These are phyloP conservation scores for Trichoderma hamatum DNA, from an alignment of 2,329 filamentous ascomycete genomes.

Conservation along the genomic window DNA sequence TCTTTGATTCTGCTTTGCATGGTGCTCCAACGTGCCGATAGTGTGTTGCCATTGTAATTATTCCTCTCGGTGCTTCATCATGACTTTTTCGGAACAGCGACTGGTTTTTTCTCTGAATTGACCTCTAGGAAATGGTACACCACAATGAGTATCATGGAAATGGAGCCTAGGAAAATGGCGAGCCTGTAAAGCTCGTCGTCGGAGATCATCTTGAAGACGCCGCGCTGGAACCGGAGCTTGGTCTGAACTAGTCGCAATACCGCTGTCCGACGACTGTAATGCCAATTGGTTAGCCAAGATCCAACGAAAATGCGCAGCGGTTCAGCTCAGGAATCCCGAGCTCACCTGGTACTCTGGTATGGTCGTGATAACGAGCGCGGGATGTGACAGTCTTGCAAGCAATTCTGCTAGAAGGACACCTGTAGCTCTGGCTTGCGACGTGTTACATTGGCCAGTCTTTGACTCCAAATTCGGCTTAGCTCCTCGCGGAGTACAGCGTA, in stretches of 20 bases:
- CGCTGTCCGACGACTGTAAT: slow-evolving; percentile 7
- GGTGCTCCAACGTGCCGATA: neutral
- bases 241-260: slow-evolving; percentile 10
- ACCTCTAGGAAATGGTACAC: slow-evolving; percentile 96
- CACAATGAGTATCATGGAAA: slow-evolving; percentile 89
- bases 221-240: slow-evolving; percentile 8
- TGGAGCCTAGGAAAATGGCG: slow-evolving; percentile 88
- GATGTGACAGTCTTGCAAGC: neutral
- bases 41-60: neutral
- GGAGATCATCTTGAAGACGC: slow-evolving; percentile 76
- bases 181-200: slow-evolving; percentile 89
- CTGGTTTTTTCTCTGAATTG: slow-evolving; percentile 59
- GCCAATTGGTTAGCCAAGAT: slow-evolving; percentile 6
- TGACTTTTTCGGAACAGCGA: slow-evolving; percentile 28
- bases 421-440: slow-evolving; percentile 29
- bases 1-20: neutral
- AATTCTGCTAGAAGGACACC: slow-evolving; percentile 29
- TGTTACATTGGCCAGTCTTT: slow-evolving; percentile 16
- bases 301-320: neutral
- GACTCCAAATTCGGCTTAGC: slow-evolving; percentile 10
- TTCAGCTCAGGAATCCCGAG: neutral
- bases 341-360: slow-evolving; percentile 2
- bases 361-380: slow-evolving; percentile 9
- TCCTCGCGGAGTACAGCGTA: neutral
- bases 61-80: slow-evolving; percentile 10